Percentiles rank a stretch among this genome's conserved stretches.
phyloP scores from a whole-genome alignment of 768 basidiomycete species.

The Lactarius pseudohatsudake region DNA sequence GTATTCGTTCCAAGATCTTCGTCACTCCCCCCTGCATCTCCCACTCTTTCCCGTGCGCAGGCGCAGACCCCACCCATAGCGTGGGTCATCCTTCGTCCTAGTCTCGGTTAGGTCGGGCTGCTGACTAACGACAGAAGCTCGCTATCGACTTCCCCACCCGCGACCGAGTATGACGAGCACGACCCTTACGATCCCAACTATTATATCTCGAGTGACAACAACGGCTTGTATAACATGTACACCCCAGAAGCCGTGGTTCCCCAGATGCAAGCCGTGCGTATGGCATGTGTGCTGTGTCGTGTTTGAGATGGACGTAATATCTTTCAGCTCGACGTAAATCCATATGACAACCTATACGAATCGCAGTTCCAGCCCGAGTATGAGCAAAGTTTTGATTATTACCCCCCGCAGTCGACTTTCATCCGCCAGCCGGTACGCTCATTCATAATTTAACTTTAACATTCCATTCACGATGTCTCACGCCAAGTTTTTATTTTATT shows the following conservation, averaged over 20 bases:
- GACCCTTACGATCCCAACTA: slow-evolving; percentile 37
- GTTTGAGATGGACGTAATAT: slow-evolving; percentile 29
- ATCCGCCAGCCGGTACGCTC: slow-evolving; percentile 65
- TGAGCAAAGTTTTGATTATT: slow-evolving; percentile 42
- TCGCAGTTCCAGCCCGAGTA: slow-evolving; percentile 36
- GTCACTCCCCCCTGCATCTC: slow-evolving; percentile 33
- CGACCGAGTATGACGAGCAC: slow-evolving; percentile 32
- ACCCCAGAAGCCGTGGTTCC: slow-evolving; percentile 34
- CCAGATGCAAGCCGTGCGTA: slow-evolving; percentile 40
- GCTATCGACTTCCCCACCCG: slow-evolving; percentile 27
- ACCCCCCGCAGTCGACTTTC: slow-evolving; percentile 45
- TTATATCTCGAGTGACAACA: slow-evolving; percentile 31
- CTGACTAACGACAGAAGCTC: slow-evolving; percentile 25
- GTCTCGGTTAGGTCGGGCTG: neutral
- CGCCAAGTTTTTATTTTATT: neutral
- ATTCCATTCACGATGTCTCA: neutral
- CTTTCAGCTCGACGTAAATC: slow-evolving; percentile 28
- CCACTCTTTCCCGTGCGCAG: slow-evolving; percentile 28
- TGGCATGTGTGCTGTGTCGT: neutral
- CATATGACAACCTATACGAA: slow-evolving; percentile 34
- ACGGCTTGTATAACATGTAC: slow-evolving; percentile 25
- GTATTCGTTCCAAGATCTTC: slow-evolving; percentile 76
- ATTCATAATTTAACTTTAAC: neutral
- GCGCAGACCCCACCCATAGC: slow-evolving; percentile 28
- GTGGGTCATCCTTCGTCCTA: slow-evolving; percentile 19